Base-by-base conservation (phyloP, 108 stramenopile genomes). In the Licmophora abbreviata region DNA sequence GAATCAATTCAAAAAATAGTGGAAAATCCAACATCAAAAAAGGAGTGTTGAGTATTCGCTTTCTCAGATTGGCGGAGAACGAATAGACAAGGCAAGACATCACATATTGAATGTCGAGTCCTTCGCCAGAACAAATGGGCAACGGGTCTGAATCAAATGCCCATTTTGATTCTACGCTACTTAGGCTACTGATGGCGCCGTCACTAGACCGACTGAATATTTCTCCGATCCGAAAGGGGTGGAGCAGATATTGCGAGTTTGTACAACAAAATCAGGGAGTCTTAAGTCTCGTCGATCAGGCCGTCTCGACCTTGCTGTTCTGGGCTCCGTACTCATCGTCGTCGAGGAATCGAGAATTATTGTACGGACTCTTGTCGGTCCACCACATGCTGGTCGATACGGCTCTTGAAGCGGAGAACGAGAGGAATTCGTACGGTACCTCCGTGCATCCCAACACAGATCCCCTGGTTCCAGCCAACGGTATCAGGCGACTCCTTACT, bases 291-390 rank as follows among this genome's bases (percentile, higher is more conserved):
- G 29, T 35, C 18, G 63, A 71, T 8, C 59, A 64, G 3, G 35
- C 41, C 34, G 9, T 64, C 26, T 17, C 48, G 32, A 51, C 37
- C 27, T 21, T 64, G 11, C 18, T 71, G 10, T 72, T 65, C 35
- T 66, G 64, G 64, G 9, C 62, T 0, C 63, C 71, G 7, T 49
- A 26, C 17, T 45, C n/a, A 29, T 11, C 12, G 54, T 29, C 21
- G 22, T 29, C 38, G 15, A 48, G 43, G 17, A 56, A 47, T 59
- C 37, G 71, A 47, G 71, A 73, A 57, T 49, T 62, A 15, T 22
- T 66, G 0, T 66, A 65, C 44, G 71, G 71, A n/a, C 26, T 73
- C 10, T 34, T 73, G 11, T 66, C 65, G 2, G 31, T 73, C 31
- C 55, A 73, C 34, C 60, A 61, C 36, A 38, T 73, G 44, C 31